Percentiles rank a stretch among this genome's conserved stretches.
These are phyloP conservation scores for Ottelia alismoides DNA, from an alignment of 106 monocot species.

Conservation along the genomic window DNA sequence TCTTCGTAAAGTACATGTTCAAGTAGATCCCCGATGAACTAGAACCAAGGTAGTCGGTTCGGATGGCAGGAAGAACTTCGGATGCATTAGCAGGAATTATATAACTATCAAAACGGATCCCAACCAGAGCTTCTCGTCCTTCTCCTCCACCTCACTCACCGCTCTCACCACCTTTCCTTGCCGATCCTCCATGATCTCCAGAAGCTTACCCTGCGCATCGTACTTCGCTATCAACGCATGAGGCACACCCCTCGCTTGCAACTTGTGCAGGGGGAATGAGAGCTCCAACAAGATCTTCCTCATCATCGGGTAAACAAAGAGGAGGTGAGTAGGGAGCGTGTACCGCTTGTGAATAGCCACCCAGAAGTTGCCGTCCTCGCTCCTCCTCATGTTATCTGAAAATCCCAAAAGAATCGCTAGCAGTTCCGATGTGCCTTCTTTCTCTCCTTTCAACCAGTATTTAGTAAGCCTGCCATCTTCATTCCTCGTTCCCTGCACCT, in stretches of 20 bases:
- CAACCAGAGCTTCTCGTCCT: conserved; percentile 73
- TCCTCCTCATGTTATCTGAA: conserved; percentile 75
- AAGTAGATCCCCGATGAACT: no score
- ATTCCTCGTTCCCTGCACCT: no score
- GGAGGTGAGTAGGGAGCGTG: no score
- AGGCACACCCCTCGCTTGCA: conserved; percentile 45
- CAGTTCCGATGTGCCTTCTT: no score
- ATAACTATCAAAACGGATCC: conserved; percentile 86
- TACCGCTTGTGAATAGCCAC: conserved; percentile 69
- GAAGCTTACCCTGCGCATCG: conserved; percentile 39
- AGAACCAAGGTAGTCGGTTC: no score
- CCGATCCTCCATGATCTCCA: conserved; percentile 74
- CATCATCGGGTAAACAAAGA: conserved; percentile 22
- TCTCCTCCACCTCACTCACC: conserved; percentile 90
- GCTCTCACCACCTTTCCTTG: no score
- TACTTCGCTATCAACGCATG: conserved; percentile 65
- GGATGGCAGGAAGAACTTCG: no score
- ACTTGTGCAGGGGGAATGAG: conserved; percentile 51
- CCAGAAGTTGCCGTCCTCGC: no score
- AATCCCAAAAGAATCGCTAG: conserved; percentile 61
- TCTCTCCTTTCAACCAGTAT: no score
- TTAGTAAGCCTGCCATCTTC: no score
- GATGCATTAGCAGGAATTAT: no score
- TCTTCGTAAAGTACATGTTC: no score
- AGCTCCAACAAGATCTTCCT: conserved; percentile 63